A percentile compares a stretch with the other conserved stretches of the same genome.
Conservation (phyloP, 495 filamentous ascomycete species). For the Penicillium steckii region DNA sequence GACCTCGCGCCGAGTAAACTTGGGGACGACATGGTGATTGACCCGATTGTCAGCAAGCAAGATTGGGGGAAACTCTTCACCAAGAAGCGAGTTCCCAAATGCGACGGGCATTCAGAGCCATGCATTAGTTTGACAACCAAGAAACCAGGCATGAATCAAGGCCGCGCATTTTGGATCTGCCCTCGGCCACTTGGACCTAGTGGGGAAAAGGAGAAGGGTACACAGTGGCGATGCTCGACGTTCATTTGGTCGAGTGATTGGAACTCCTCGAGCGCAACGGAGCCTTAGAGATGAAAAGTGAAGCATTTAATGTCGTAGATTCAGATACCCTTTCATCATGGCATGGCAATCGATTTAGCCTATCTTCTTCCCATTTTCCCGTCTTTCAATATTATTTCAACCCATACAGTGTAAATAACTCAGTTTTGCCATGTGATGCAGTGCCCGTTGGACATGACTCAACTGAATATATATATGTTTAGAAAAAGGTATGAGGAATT, state of each 20-base stretch:
- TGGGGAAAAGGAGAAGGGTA: conserved; percentile 76
- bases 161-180: conserved; percentile 86
- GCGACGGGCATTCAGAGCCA: conserved; percentile 80
- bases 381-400: no score
- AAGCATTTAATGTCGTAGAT: not conserved
- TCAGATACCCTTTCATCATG: no score
- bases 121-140: conserved; percentile 80
- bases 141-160: conserved; percentile 82
- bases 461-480: no score
- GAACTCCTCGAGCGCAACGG: conserved; percentile 40
- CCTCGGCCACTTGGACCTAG: conserved; percentile 76
- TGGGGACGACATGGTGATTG: conserved; percentile 47
- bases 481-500: no score
- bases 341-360: no score
- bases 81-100: conserved; percentile 69
- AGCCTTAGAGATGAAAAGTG: not conserved
- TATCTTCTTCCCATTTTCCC: not conserved
- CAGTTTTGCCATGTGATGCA: no score
- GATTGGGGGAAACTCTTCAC: conserved; percentile 85
- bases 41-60: conserved; percentile 73
- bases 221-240: conserved; percentile 80
- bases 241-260: conserved; percentile 93
- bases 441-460: no score
- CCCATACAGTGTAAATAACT: no score
- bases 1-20: conserved; percentile 1